Conservation (phyloP, 768 basidiomycete genomes). For the Leccinum barrowsii region DNA sequence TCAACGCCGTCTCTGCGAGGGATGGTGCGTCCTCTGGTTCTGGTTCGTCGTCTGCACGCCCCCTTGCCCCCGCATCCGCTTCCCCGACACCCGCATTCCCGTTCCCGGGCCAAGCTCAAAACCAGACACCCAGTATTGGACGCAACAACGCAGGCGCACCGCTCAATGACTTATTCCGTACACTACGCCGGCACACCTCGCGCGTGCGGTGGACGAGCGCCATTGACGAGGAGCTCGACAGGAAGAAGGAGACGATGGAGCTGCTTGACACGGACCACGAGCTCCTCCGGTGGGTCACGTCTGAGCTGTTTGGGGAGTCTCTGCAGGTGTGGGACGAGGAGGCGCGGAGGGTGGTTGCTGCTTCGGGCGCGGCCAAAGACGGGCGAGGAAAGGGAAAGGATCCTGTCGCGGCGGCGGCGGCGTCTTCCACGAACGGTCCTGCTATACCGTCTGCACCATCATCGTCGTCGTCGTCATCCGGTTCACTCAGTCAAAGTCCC, state of each 20-base stretch:
- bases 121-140: conserved; percentile 14
- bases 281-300: conserved; percentile 69
- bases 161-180: conserved; percentile 51
- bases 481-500: conserved; percentile 21
- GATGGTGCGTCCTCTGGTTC: conserved; percentile 10
- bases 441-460: not conserved
- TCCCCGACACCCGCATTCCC: not conserved
- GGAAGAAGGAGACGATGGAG: conserved; percentile 71
- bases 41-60: not conserved
- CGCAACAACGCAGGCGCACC: conserved; percentile 5
- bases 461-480: not conserved
- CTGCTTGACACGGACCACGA: conserved; percentile 64
- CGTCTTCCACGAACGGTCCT: not conserved
- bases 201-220: conserved; percentile 49
- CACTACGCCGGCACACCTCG: conserved; percentile 51
- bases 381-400: not conserved
- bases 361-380: conserved; percentile 4
- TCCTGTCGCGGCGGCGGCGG: not conserved
- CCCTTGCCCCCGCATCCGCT: not conserved
- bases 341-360: conserved; percentile 35
- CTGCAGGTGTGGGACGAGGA: conserved; percentile 38
- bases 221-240: conserved; percentile 55
- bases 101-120: not conserved
- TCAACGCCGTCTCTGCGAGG: conserved; percentile 46
- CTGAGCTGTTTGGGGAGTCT: conserved; percentile 65